Evolutionary conservation across 1,284 basidiomycete species (phyloP).

Genomic region (Ganoderma sinense): DNA sequence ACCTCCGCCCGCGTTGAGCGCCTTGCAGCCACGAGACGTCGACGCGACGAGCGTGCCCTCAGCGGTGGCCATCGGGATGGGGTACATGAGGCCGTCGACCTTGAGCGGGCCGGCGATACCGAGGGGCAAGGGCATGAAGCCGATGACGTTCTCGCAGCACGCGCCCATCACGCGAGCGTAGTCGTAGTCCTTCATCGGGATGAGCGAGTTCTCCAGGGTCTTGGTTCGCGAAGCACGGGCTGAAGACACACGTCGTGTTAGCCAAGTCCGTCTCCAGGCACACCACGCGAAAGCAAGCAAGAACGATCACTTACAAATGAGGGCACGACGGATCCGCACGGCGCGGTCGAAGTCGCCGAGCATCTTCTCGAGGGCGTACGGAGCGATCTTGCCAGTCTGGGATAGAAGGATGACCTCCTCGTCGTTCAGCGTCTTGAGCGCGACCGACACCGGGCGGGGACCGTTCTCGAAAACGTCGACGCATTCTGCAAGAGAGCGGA

Average conservation of each 20-base stretch:
- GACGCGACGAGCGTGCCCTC: conserved; percentile 99
- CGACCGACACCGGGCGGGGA: conserved; percentile 67
- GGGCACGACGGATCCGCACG: conserved; percentile 86
- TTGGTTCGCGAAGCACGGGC: conserved; percentile 88
- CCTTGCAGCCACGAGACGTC: conserved; percentile 97
- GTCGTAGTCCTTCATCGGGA: conserved; percentile 91
- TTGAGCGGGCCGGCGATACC: conserved; percentile 97
- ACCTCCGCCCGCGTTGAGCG: conserved; percentile 94
- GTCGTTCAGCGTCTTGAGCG: conserved; percentile 78
- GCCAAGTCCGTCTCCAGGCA: background rate
- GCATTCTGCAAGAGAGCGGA: conserved; percentile 80
- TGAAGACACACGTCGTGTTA: conserved; percentile 39
- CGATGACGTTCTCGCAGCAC: conserved; percentile 99
- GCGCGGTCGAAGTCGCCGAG: conserved; percentile 89
- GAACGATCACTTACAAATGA: conserved; percentile 77
- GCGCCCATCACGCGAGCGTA: conserved; percentile 96
- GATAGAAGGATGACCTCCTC: conserved; percentile 93
- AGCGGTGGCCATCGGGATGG: conserved; percentile 99
- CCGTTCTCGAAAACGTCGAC: conserved; percentile 89
- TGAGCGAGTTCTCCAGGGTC: conserved; percentile 84
- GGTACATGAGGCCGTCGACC: conserved; percentile 87
- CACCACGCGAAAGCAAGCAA: background rate
- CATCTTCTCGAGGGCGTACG: conserved; percentile 95
- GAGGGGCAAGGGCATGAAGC: conserved; percentile 95
- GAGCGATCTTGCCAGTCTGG: conserved; percentile 92